phyloP scores from a whole-genome alignment of 805 yeast genomes.

The Yamadazyma olivae region DNA sequence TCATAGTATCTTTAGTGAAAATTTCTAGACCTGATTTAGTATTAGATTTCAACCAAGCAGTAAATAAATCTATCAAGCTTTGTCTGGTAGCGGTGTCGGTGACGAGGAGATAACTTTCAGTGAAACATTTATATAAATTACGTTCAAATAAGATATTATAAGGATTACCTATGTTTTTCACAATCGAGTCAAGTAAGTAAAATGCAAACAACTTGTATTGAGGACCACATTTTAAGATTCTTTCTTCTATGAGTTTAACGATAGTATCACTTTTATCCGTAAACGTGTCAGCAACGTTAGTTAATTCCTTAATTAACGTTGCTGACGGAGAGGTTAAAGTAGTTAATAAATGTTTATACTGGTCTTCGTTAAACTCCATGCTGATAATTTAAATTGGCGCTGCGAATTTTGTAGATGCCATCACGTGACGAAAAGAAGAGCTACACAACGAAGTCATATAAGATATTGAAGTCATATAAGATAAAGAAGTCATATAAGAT shows the following conservation, averaged over 20 bases:
- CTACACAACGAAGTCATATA: too few species aligned
- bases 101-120: conserved; percentile 37
- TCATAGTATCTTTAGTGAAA: conserved; percentile 27
- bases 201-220: conserved; percentile 34
- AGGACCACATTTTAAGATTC: conserved; percentile 36
- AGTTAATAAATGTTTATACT: conserved; percentile 28
- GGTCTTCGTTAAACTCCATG: conserved; percentile 16
- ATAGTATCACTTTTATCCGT: conserved; percentile 31
- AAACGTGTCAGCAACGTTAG: conserved; percentile 33
- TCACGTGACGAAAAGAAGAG: too few species aligned
- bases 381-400: too few species aligned
- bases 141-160: conserved; percentile 36
- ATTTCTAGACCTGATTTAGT: conserved; percentile 33
- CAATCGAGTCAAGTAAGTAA: conserved; percentile 40
- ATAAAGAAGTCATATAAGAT: too few species aligned
- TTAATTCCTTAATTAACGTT: conserved; percentile 36
- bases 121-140: conserved; percentile 31
- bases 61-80: conserved; percentile 36
- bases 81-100: conserved; percentile 41
- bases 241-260: conserved; percentile 29
- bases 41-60: conserved; percentile 36
- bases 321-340: conserved; percentile 36
- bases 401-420: too few species aligned
- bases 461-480: too few species aligned
- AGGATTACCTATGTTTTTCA: conserved; percentile 43